Evolutionary conservation across 164 flowering plant genomes (phyloP), one percentile per base, ranked within the genome.

Genomic region (Chimonanthus praecox): DNA sequence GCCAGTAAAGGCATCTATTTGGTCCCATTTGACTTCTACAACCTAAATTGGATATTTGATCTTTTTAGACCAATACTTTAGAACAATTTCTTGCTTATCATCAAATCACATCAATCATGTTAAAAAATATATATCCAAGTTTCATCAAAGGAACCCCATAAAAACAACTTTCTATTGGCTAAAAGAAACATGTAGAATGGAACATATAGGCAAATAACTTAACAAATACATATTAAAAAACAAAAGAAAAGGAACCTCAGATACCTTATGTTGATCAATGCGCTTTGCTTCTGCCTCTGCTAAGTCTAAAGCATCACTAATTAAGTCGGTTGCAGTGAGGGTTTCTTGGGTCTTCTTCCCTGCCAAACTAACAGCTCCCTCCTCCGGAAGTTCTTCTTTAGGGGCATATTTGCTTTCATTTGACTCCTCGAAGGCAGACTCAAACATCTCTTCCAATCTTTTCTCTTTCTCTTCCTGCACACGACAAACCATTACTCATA

Each of bases 401-500:
- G 87, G 82, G 4, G 74, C 84, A 84, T 89, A 81, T 73, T 72
- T 85, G 80, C 84, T 86, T 74, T 92, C 98, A 72, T 88, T 85
- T 77, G 91, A 74, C 76, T 83, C 84, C 47, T 92, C 95, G 71
- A 88, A 72, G 78, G 90, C 97, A 75, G 94, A 69, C 80, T 94
- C 99, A 80, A 94, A 92, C 90, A 86, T 85, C 80, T 96, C 92
- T 61, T 94, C 99, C 89, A 96, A 75, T 77, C 97, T 86, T 82
- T 87, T 92, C 73, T 96, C 98, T 81, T 86, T 96, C 86, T 96
- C 99, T 81, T 96, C 99, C 99, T 94, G 90, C 76, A 86, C 50
- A 76, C 67, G 49, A 68, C 66, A 69, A 44, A 66, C 64, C 54
- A n/a, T 54, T 11, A 16, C 16, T 44, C 49, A 43, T 44, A 20